phyloP scores from a whole-genome alignment of 345 rosid species.

The Pistacia integerrima region DNA sequence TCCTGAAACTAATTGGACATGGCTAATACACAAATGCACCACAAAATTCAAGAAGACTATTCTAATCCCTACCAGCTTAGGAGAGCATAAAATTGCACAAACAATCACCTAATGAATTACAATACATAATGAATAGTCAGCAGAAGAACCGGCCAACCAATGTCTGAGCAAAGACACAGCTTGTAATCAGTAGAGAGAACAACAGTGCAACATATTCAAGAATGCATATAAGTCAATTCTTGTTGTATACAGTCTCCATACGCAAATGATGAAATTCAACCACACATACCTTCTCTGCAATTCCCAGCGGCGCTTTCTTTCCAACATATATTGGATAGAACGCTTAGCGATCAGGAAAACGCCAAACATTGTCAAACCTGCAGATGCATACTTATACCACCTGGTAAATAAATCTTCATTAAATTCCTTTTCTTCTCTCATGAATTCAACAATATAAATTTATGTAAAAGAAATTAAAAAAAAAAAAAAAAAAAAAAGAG shows the following conservation, averaged over 20 bases:
- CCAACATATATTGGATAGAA: slow-evolving; percentile 54
- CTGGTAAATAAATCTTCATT: slow-evolving; percentile 39
- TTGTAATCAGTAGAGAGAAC: background rate
- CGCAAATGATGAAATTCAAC: background rate
- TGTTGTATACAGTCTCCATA: background rate
- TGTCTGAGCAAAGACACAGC: background rate
- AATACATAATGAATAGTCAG: background rate
- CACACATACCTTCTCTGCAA: slow-evolving; percentile 48
- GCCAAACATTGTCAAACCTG: slow-evolving; percentile 71
- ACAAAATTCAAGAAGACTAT: too few species aligned
- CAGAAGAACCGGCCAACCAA: background rate
- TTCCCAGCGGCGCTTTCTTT: slow-evolving; percentile 58
- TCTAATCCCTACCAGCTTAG: background rate
- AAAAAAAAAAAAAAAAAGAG: background rate
- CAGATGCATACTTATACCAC: slow-evolving; percentile 70
- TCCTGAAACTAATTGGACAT: too few species aligned
- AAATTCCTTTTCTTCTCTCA: slow-evolving; percentile 16
- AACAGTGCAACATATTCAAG: background rate
- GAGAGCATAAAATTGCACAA: background rate
- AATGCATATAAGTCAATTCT: background rate
- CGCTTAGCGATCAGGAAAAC: slow-evolving; percentile 62
- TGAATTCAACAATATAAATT: background rate
- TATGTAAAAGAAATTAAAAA: background rate
- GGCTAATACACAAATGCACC: too few species aligned
- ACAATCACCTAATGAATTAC: background rate